Evolutionary conservation across 441 rosid genomes (phyloP).

Genomic region (Bocquillonia castaneifolia): DNA sequence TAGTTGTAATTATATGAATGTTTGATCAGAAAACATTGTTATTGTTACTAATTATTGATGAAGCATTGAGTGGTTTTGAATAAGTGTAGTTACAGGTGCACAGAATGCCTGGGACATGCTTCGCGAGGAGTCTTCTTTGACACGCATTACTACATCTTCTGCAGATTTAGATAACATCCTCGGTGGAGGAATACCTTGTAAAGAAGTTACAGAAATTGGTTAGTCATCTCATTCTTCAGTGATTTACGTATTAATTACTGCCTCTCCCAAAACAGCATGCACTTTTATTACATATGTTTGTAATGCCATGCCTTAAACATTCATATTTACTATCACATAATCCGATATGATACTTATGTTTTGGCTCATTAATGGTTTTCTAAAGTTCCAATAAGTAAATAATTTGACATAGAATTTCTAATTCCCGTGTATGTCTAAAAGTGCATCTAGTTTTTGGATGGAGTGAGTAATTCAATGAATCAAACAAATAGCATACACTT

Average conservation of each 20-base stretch:
- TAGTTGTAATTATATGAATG: neutral
- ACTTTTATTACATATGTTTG: too few species aligned
- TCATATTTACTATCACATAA: too few species aligned
- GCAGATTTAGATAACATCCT: slow-evolving; percentile 72
- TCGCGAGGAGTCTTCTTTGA: slow-evolving; percentile 58
- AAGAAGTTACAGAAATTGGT: slow-evolving; percentile 94
- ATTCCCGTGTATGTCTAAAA: neutral
- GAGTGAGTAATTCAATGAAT: slow-evolving; percentile 2
- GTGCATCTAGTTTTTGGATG: neutral
- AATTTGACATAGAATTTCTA: too few species aligned
- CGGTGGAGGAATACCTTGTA: slow-evolving; percentile 85
- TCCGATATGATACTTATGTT: too few species aligned
- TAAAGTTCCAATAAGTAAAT: too few species aligned
- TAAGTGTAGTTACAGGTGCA: slow-evolving; percentile 41
- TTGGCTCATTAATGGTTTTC: too few species aligned
- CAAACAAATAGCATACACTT: too few species aligned
- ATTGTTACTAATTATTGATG: too few species aligned
- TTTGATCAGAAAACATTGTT: too few species aligned
- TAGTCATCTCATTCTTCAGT: slow-evolving; percentile 11
- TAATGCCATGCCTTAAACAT: too few species aligned
- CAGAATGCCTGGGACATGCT: slow-evolving; percentile 94
- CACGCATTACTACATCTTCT: slow-evolving; percentile 75
- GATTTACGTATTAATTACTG: slow-evolving; percentile 1
- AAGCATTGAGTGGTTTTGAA: neutral
- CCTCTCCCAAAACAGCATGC: neutral